Conservation (phyloP, 2,329 filamentous ascomycete species). For the Ophiostoma triangulosporum region DNA sequence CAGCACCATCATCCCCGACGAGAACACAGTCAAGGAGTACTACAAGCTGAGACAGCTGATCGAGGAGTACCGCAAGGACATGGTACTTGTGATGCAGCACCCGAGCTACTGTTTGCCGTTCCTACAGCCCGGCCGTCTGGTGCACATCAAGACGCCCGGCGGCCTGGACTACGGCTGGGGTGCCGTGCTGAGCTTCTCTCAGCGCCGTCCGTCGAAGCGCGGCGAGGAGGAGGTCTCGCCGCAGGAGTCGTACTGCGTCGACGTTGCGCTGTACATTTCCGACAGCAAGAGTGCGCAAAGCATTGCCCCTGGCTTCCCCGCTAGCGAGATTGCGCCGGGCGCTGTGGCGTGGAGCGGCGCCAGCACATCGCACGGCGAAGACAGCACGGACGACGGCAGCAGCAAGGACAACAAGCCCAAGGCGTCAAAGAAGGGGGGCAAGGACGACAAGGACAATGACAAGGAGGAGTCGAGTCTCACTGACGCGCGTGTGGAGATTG, state of each 20-base stretch:
- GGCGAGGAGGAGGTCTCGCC: constrained; percentile 54
- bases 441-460: not conserved
- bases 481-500: constrained; percentile 53
- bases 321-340: constrained; percentile 45
- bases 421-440: constrained; percentile 1
- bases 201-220: constrained; percentile 48
- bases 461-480: not conserved
- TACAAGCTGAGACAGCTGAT: constrained; percentile 81
- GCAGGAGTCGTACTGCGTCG: constrained; percentile 69
- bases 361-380: not conserved
- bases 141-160: constrained; percentile 65
- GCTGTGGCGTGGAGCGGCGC: constrained; percentile 38
- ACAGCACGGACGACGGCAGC: not conserved
- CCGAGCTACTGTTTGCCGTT: constrained; percentile 77
- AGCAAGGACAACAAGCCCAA: not conserved
- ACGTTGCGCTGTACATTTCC: constrained; percentile 58
- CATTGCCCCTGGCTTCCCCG: constrained; percentile 25
- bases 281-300: constrained; percentile 30
- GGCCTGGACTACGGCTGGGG: constrained; percentile 90
- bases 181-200: constrained; percentile 61
- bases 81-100: constrained; percentile 83
- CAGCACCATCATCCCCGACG: constrained; percentile 66
- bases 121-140: constrained; percentile 73
- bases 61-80: constrained; percentile 71
- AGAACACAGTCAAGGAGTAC: constrained; percentile 83